phyloP scores from a whole-genome alignment of 106 monocot genomes.

The Chionographis japonica region DNA sequence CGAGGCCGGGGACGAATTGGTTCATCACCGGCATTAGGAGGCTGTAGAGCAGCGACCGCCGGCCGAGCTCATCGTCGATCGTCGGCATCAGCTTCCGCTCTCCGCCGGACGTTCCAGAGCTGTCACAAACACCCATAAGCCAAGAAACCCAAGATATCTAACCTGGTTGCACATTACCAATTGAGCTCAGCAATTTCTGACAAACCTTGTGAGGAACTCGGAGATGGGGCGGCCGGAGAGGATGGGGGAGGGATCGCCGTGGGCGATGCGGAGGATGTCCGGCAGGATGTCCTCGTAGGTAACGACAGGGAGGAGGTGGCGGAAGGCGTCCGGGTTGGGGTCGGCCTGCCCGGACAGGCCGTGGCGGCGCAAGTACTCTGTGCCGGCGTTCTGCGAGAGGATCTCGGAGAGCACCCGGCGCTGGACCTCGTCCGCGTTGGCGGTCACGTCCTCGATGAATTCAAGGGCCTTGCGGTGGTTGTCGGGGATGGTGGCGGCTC shows the following conservation, averaged over 20 bases:
- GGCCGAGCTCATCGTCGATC: slow-evolving; percentile 73
- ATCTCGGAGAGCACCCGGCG: slow-evolving; percentile 61
- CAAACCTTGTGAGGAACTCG: slow-evolving; percentile 85
- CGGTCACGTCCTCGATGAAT: slow-evolving; percentile 77
- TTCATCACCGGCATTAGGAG: slow-evolving; percentile 77
- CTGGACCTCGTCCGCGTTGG: slow-evolving; percentile 49
- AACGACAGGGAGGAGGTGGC: slow-evolving; percentile 47
- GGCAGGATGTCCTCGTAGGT: slow-evolving; percentile 62
- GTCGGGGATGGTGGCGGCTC: slow-evolving; percentile 16
- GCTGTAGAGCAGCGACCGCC: slow-evolving; percentile 72
- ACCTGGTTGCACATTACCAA: too few species aligned
- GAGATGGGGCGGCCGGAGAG: slow-evolving; percentile 72
- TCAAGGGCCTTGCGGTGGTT: slow-evolving; percentile 54
- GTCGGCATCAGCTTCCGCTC: slow-evolving; percentile 93
- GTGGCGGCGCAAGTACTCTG: slow-evolving; percentile 70
- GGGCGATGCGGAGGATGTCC: slow-evolving; percentile 72
- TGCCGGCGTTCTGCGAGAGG: slow-evolving; percentile 51
- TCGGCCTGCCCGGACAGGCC: slow-evolving; percentile 17
- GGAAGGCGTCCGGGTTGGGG: slow-evolving; percentile 37
- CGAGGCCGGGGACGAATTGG: slow-evolving; percentile 54
- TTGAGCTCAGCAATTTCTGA: too few species aligned
- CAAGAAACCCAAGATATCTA: too few species aligned
- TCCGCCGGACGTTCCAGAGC: slow-evolving; percentile 85
- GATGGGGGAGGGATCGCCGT: slow-evolving; percentile 76
- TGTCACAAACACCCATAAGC: background rate